These are phyloP conservation scores for Naegleria fowleri DNA, from an alignment of 208 protist genomes.

Conservation along the genomic window DNA sequence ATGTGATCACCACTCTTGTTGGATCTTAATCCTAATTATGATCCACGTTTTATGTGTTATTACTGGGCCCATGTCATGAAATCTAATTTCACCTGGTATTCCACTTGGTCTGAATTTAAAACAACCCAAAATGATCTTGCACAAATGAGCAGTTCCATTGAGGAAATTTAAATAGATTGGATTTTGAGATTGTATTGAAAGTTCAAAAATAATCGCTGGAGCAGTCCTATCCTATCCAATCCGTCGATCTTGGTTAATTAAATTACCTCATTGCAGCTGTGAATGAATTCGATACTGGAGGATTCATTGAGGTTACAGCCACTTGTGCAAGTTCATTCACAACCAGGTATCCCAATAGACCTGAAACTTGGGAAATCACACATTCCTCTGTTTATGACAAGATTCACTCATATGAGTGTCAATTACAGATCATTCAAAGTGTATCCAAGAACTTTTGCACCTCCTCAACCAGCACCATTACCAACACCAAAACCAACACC, in stretches of 20 bases:
- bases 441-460: not conserved
- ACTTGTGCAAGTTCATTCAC: not conserved
- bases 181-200: too few species aligned
- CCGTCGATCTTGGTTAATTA: too few species aligned
- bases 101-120: not conserved
- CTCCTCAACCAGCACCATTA: too few species aligned
- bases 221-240: too few species aligned
- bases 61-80: not conserved
- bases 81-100: not conserved
- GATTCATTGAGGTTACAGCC: not conserved
- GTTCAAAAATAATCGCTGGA: too few species aligned
- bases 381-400: not conserved
- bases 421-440: not conserved
- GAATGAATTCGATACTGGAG: not conserved
- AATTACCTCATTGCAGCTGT: too few species aligned
- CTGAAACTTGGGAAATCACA: not conserved
- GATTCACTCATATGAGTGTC: too few species aligned
- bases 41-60: not conserved
- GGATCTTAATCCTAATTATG: not conserved
- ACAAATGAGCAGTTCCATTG: too few species aligned
- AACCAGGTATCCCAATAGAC: not conserved
- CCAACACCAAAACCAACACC: too few species aligned
- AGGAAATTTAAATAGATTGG: too few species aligned
- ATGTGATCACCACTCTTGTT: not conserved
- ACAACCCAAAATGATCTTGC: not conserved